Percentiles rank a stretch among this genome's conserved stretches.
phyloP scores from a whole-genome alignment of 306 rosid species.

The Medicago arabica region DNA sequence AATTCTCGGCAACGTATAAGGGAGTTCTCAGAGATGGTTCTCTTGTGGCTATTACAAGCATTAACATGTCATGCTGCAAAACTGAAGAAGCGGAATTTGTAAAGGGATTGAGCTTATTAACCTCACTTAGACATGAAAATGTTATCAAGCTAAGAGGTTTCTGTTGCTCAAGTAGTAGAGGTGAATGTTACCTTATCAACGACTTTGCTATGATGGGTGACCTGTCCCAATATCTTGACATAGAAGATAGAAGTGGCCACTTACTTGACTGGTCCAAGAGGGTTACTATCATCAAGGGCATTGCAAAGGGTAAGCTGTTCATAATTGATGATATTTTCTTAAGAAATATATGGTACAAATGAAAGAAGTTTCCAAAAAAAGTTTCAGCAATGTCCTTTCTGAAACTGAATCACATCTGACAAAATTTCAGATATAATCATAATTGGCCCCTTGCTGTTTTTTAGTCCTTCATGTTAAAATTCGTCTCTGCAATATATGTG shows the following conservation, averaged over 20 bases:
- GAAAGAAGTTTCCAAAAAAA: neutral
- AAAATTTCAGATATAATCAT: too few species aligned
- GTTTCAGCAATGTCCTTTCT: neutral
- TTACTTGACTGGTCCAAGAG: slow-evolving; percentile 88
- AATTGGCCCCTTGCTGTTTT: neutral
- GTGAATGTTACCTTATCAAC: slow-evolving; percentile 90
- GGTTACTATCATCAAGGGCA: slow-evolving; percentile 74
- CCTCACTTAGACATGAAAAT: slow-evolving; percentile 81
- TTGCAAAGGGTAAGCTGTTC: slow-evolving; percentile 76
- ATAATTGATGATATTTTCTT: neutral
- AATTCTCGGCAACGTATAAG: slow-evolving; percentile 81
- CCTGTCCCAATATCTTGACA: slow-evolving; percentile 72
- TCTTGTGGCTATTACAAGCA: slow-evolving; percentile 74
- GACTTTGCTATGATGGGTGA: slow-evolving; percentile 73
- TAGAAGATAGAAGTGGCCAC: slow-evolving; percentile 63
- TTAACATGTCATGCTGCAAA: slow-evolving; percentile 79
- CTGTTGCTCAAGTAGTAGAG: slow-evolving; percentile 90
- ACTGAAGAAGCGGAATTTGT: slow-evolving; percentile 84
- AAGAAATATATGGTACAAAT: slow-evolving; percentile 12
- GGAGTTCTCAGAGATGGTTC: slow-evolving; percentile 92
- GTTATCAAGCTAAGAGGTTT: slow-evolving; percentile 82
- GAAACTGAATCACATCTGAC: too few species aligned
- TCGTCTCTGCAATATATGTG: neutral
- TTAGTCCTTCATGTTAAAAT: neutral
- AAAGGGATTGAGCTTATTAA: slow-evolving; percentile 64